Percentiles rank a stretch among this genome's conserved stretches.
Evolutionary conservation across 1,139 yeast genomes (phyloP).

Genomic region (Kodamaea alishanica): DNA sequence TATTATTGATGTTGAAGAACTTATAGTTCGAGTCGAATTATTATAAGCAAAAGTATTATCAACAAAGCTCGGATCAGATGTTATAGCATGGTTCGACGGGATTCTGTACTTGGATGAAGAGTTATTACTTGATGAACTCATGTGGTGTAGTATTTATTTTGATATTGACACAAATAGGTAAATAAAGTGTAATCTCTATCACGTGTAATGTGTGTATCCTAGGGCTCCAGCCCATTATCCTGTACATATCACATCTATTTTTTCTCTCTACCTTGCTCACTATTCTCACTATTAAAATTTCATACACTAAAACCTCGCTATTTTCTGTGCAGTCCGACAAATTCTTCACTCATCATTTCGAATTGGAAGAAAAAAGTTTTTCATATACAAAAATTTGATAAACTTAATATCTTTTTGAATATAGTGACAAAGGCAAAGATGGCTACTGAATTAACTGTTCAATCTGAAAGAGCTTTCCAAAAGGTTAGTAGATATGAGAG

Average conservation of each 20-base stretch:
- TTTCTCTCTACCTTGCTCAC: slow-evolving; percentile 7
- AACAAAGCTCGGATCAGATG: slow-evolving; percentile 3
- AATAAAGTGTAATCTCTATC: neutral
- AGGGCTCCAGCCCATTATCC: slow-evolving; percentile 11
- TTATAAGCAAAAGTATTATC: slow-evolving; percentile 8
- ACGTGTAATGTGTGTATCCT: neutral
- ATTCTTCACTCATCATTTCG: neutral
- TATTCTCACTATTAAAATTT: slow-evolving; percentile 1
- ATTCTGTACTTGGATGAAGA: slow-evolving; percentile 13
- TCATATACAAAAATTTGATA: slow-evolving; percentile 5
- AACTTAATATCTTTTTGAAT: slow-evolving; percentile 10
- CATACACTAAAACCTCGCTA: neutral
- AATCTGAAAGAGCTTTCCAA: slow-evolving; percentile 99
- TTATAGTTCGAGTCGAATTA: slow-evolving; percentile 19
- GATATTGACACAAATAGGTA: slow-evolving; percentile 4
- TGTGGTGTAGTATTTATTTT: slow-evolving; percentile 5
- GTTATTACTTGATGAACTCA: slow-evolving; percentile 12
- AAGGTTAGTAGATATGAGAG: slow-evolving; percentile 64
- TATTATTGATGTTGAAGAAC: slow-evolving; percentile 24
- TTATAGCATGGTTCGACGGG: slow-evolving; percentile 7
- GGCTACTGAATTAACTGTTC: slow-evolving; percentile 99
- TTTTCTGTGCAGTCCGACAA: slow-evolving; percentile 2
- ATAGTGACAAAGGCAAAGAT: slow-evolving; percentile 44
- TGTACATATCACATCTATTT: too few species aligned
- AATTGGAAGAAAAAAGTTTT: slow-evolving; percentile 6